These are phyloP conservation scores for Besnoitia besnoiti DNA, from an alignment of 169 alveolate species.

Conservation along the genomic window DNA sequence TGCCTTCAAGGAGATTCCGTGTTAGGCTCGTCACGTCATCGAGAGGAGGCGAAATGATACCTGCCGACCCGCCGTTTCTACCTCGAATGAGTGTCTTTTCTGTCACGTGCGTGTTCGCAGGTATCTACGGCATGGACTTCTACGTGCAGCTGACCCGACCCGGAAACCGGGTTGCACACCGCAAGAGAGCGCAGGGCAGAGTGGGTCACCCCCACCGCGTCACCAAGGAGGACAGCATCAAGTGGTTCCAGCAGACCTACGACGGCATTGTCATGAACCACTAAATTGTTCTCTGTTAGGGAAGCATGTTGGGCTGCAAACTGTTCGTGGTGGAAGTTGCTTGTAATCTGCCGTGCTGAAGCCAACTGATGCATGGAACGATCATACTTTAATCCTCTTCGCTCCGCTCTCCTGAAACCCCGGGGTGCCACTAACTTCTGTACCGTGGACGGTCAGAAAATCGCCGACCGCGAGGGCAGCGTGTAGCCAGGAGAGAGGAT, in stretches of 20 bases:
- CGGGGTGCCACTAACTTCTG: too few relatives aligned
- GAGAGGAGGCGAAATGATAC: too few relatives aligned
- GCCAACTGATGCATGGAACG: background rate
- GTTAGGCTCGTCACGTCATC: too few relatives aligned
- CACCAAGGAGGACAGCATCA: slow-evolving; percentile 89
- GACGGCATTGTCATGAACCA: slow-evolving; percentile 95
- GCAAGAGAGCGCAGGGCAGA: slow-evolving; percentile 92
- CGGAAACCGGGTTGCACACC: slow-evolving; percentile 96
- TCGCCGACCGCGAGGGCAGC: too few relatives aligned
- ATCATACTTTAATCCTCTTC: background rate
- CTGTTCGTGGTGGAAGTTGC: background rate
- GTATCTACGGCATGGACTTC: slow-evolving; percentile 99
- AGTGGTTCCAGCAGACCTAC: slow-evolving; percentile 93
- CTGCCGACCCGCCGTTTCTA: too few relatives aligned
- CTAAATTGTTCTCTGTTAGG: slow-evolving; percentile 18
- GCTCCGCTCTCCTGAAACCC: background rate
- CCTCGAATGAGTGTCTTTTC: too few relatives aligned
- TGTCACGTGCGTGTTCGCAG: too few relatives aligned
- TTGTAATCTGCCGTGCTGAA: background rate
- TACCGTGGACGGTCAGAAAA: too few relatives aligned
- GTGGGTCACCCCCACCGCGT: slow-evolving; percentile 96
- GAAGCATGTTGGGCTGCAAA: slow-evolving; percentile 1
- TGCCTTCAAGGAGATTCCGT: too few relatives aligned
- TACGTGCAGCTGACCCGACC: slow-evolving; percentile 98
- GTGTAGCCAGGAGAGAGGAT: too few relatives aligned